These are phyloP conservation scores for Backusella australiensis DNA, from an alignment of 192 early-diverging fungal genomes.

Conservation along the genomic window DNA sequence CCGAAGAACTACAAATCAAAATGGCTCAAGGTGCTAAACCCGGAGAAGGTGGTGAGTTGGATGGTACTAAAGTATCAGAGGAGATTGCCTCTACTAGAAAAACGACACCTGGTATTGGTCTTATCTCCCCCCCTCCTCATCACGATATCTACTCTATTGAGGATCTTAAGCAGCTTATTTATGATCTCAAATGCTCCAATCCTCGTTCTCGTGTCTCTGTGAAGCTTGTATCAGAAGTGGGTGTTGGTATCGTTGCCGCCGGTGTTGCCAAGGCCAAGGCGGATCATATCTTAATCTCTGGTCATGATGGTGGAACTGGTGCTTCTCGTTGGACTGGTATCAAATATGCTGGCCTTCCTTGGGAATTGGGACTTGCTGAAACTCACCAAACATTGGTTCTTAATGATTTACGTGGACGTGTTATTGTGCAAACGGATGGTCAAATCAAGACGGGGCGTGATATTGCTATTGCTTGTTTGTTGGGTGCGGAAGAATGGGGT, in stretches of 20 bases:
- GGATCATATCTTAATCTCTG: conserved; percentile 92
- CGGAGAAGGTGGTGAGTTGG: conserved; percentile 87
- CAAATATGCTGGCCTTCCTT: conserved; percentile 98
- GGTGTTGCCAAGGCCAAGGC: conserved; percentile 98
- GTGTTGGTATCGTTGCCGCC: conserved; percentile 95
- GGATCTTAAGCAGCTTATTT: conserved; percentile 98
- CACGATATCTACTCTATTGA: conserved; percentile 99
- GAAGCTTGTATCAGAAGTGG: conserved; percentile 97
- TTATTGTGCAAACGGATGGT: conserved; percentile 97
- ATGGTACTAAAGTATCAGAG: conserved; percentile 69
- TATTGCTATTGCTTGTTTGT: conserved; percentile 94
- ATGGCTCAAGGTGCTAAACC: conserved; percentile 99
- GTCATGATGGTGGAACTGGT: conserved; percentile 99
- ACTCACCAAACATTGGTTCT: conserved; percentile 98
- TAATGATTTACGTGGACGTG: conserved; percentile 94
- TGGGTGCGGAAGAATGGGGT: conserved; percentile 99
- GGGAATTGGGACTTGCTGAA: conserved; percentile 98
- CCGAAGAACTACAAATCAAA: conserved; percentile 99
- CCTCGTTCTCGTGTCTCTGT: conserved; percentile 88
- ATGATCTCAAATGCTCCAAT: conserved; percentile 96
- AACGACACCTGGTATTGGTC: conserved; percentile 91
- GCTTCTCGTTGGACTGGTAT: conserved; percentile 99
- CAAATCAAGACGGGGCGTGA: conserved; percentile 98
- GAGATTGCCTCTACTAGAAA: conserved; percentile 88
- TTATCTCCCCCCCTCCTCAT: conserved; percentile 98